Evolutionary conservation across 2,329 filamentous ascomycete genomes (phyloP).

Genomic region (Biscogniauxia sp.): DNA sequence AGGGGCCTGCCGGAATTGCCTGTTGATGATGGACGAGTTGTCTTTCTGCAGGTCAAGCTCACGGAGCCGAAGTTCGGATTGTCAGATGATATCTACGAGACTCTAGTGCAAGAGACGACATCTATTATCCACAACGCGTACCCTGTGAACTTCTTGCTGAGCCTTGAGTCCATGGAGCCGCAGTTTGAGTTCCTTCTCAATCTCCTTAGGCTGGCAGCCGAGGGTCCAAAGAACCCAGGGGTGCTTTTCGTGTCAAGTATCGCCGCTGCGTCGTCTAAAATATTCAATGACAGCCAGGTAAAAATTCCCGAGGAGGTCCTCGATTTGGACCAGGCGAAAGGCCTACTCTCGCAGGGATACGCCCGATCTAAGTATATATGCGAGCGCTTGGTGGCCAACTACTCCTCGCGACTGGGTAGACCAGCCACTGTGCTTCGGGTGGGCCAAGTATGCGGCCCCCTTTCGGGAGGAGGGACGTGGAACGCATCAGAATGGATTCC

Average conservation of each 20-base stretch:
- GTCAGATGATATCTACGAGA: conserved; percentile 11
- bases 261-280: conserved; percentile 19
- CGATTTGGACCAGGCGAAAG: conserved; percentile 9
- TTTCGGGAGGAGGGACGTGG: conserved; percentile 23
- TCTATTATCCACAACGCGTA: conserved; percentile 27
- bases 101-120: conserved; percentile 16
- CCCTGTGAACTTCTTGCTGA: conserved; percentile 27
- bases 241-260: conserved; percentile 30
- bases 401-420: conserved; percentile 11
- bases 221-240: conserved; percentile 6
- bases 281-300: not conserved
- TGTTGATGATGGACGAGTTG: conserved; percentile 12
- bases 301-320: conserved; percentile 23
- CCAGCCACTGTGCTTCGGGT: conserved; percentile 27
- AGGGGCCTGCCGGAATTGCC: conserved; percentile 9
- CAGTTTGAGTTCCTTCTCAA: conserved; percentile 18
- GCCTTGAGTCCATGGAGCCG: conserved; percentile 22
- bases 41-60: conserved; percentile 20
- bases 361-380: conserved; percentile 29
- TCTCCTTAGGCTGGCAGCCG: conserved; percentile 20
- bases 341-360: conserved; percentile 26
- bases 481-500: conserved; percentile 30
- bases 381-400: conserved; percentile 26
- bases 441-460: conserved; percentile 29
- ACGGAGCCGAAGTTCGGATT: conserved; percentile 21